Evolutionary conservation across 2,329 filamentous ascomycete species (phyloP).

Genomic region (Chaetoscypha palmicola): DNA sequence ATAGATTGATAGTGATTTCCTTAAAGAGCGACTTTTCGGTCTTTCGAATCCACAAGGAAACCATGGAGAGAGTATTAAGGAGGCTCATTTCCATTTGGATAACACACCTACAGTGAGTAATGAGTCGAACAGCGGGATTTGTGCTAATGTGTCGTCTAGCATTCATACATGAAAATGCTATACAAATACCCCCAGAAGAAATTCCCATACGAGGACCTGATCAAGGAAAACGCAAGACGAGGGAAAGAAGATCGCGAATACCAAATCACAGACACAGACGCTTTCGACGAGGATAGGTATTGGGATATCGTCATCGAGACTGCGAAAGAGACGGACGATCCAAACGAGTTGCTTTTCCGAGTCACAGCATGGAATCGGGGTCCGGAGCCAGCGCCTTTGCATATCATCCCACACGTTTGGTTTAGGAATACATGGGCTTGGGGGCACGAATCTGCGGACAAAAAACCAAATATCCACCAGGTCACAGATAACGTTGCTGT

Average conservation of each 20-base stretch:
- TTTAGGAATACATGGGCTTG: conserved; percentile 97
- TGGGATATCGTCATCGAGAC: conserved; percentile 98
- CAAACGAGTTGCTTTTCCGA: conserved; percentile 86
- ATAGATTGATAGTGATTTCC: conserved; percentile 60
- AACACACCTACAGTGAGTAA: conserved; percentile 62
- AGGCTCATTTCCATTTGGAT: conserved; percentile 92
- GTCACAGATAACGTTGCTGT: conserved; percentile 61
- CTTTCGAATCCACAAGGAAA: conserved; percentile 95
- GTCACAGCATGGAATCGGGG: conserved; percentile 96
- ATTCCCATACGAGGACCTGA: conserved; percentile 85
- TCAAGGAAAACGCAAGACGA: conserved; percentile 75
- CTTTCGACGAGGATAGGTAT: conserved; percentile 84
- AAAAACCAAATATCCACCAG: conserved; percentile 72
- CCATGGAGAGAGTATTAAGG: conserved; percentile 94
- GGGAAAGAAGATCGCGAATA: conserved; percentile 77
- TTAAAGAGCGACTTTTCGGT: conserved; percentile 93
- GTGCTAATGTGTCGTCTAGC: conserved; percentile 42
- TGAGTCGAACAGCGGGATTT: background rate
- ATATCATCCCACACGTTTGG: conserved; percentile 93
- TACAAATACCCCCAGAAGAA: conserved; percentile 93
- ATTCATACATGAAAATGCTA: conserved; percentile 98
- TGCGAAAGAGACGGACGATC: conserved; percentile 86
- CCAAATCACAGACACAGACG: conserved; percentile 81
- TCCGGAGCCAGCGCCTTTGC: conserved; percentile 79
- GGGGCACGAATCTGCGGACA: conserved; percentile 68